A percentile compares a stretch with the other conserved stretches of the same genome.
Conservation (phyloP, 495 filamentous ascomycete species). For the Penicillium canariense region DNA sequence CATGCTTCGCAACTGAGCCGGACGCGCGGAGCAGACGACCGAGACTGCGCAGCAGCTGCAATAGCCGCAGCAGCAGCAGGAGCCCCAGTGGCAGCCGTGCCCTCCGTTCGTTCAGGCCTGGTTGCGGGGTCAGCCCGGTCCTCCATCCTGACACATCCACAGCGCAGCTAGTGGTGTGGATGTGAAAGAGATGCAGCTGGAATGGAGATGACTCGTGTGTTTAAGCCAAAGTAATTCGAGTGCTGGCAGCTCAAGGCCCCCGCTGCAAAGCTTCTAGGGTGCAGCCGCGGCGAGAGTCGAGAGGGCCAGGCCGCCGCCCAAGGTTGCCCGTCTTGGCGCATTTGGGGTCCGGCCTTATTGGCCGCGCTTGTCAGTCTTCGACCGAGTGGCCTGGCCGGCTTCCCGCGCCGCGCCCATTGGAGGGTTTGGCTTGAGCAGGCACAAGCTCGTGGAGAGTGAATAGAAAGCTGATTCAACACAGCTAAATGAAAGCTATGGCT, state of each 20-base stretch:
- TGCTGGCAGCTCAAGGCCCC: background rate
- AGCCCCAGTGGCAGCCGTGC: background rate
- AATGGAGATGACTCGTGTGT: background rate
- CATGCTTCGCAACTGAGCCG: constrained; percentile 49
- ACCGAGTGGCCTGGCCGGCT: background rate
- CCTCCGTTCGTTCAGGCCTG: constrained; percentile 10
- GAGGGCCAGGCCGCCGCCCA: background rate
- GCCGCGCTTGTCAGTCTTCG: background rate
- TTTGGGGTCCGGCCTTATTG: background rate
- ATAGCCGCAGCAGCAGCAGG: background rate
- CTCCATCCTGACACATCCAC: constrained; percentile 15
- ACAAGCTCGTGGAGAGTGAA: background rate
- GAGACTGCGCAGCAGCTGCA: constrained; percentile 10
- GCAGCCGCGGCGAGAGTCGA: background rate
- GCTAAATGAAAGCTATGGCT: background rate
- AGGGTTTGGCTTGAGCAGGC: background rate
- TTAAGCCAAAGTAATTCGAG: background rate
- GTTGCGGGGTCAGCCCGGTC: constrained; percentile 10
- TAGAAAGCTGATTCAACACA: background rate
- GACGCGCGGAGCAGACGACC: constrained; percentile 26
- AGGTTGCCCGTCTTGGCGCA: background rate
- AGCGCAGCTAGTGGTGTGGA: background rate
- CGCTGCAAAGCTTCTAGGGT: background rate
- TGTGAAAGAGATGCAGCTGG: background rate
- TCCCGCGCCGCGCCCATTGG: background rate